phyloP scores from a whole-genome alignment of 1,139 yeast genomes.

The Debaryomyces sp. region DNA sequence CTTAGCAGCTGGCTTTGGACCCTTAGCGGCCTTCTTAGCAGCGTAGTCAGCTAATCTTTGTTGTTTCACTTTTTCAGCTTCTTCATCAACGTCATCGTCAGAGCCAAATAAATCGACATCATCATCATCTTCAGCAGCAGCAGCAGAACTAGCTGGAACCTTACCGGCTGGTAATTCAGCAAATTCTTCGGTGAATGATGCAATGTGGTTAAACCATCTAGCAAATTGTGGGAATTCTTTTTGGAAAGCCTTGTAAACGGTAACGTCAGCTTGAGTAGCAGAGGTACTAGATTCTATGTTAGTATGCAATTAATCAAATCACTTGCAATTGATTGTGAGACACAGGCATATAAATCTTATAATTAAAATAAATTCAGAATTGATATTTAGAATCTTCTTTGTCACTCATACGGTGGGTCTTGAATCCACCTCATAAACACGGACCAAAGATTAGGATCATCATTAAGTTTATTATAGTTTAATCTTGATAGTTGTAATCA shows the following conservation, averaged over 20 bases:
- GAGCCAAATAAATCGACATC: conserved; percentile 96
- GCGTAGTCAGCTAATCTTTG: conserved; percentile 97
- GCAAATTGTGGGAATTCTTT: conserved; percentile 89
- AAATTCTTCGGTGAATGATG: conserved; percentile 86
- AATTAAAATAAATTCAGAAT: conserved; percentile 29
- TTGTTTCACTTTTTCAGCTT: conserved; percentile 95
- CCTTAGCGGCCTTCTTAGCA: conserved; percentile 96
- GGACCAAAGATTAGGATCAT: conserved; percentile 86
- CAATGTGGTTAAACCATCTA: conserved; percentile 99
- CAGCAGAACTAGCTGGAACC: conserved; percentile 59
- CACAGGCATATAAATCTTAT: background rate
- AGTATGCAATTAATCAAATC: conserved; percentile 19
- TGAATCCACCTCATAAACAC: conserved; percentile 94
- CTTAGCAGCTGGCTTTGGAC: conserved; percentile 98
- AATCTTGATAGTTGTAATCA: conserved; percentile 9
- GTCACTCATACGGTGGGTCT: conserved; percentile 94
- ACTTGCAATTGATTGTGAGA: background rate
- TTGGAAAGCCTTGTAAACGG: conserved; percentile 95
- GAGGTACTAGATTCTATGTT: conserved; percentile 55
- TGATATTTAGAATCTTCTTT: conserved; percentile 54
- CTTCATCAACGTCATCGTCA: conserved; percentile 92
- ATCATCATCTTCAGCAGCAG: conserved; percentile 79
- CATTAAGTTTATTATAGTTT: conserved; percentile 33
- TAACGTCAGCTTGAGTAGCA: conserved; percentile 95
- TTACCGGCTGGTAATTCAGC: conserved; percentile 80